A percentile compares a stretch with the other conserved stretches of the same genome.
These are phyloP conservation scores for Phyllosticta citribraziliensis DNA, from an alignment of 2,329 filamentous ascomycete genomes.

Conservation along the genomic window DNA sequence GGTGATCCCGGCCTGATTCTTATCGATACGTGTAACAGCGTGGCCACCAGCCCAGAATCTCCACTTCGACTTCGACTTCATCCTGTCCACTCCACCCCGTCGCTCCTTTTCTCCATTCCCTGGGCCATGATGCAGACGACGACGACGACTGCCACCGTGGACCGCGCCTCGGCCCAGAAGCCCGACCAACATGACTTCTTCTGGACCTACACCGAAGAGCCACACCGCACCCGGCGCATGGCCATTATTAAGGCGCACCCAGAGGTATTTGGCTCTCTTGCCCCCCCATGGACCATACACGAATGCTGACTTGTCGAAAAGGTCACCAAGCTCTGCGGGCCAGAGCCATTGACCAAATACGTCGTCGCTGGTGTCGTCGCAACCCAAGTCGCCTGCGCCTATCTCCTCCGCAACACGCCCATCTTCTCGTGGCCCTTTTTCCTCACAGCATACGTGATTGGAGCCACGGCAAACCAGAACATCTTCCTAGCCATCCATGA, in stretches of 20 bases:
- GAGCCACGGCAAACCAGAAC: conserved; percentile 95
- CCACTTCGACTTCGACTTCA: not conserved
- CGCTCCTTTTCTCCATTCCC: not conserved
- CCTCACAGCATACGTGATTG: conserved; percentile 78
- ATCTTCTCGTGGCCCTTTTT: conserved; percentile 80
- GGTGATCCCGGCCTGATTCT: not conserved
- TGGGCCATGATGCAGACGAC: conserved; percentile 2
- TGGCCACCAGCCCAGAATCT: not conserved
- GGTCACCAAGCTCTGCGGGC: conserved; percentile 95
- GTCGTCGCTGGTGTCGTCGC: conserved; percentile 74
- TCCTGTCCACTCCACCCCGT: not conserved
- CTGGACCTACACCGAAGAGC: conserved; percentile 98
- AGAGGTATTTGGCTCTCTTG: conserved; percentile 50
- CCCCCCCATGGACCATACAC: not conserved
- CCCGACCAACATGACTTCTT: conserved; percentile 59
- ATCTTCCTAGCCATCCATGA: conserved; percentile 97
- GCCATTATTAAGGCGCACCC: conserved; percentile 98
- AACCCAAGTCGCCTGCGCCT: conserved; percentile 70
- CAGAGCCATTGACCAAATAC: conserved; percentile 92
- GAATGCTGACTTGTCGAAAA: conserved; percentile 27
- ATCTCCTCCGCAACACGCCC: conserved; percentile 62
- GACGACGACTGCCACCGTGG: conserved; percentile 8
- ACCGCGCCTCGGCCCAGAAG: conserved; percentile 8
- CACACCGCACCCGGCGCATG: conserved; percentile 78
- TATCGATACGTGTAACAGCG: not conserved